Conservation (phyloP, 768 basidiomycete species). For the Boletus tomentosulus region DNA sequence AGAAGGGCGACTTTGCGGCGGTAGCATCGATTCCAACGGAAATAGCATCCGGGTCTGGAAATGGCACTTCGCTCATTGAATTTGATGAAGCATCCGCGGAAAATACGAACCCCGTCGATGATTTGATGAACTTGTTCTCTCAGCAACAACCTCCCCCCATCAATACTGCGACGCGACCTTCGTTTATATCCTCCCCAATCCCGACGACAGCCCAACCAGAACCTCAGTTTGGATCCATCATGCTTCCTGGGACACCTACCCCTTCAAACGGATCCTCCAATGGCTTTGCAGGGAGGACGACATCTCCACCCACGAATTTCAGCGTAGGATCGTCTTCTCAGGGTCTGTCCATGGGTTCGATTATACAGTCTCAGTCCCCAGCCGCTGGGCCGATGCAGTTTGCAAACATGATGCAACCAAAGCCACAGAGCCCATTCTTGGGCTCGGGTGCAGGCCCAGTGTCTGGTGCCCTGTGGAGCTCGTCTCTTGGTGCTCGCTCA, state of each 20-base stretch:
- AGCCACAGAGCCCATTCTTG: constrained; percentile 9
- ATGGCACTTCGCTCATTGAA: constrained; percentile 62
- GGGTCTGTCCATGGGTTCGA: constrained; percentile 2
- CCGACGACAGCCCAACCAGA: constrained; percentile 14
- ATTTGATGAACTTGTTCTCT: constrained; percentile 61
- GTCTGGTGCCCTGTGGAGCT: constrained; percentile 1
- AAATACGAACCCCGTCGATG: constrained; percentile 38
- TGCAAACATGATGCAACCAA: constrained; percentile 15
- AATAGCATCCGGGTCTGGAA: constrained; percentile 34
- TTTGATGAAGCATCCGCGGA: constrained; percentile 52
- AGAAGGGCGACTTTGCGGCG: constrained; percentile 81
- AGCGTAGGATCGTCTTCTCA: not conserved
- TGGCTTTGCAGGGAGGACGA: constrained; percentile 7
- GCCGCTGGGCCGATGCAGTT: constrained; percentile 8
- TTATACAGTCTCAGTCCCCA: not conserved
- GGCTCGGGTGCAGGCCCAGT: not conserved
- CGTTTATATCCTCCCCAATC: constrained; percentile 15
- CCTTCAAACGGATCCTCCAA: constrained; percentile 19
- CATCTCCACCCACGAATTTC: constrained; percentile 12
- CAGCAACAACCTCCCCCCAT: constrained; percentile 14
- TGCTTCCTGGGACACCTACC: constrained; percentile 40
- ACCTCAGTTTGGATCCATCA: constrained; percentile 36
- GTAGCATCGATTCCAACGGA: constrained; percentile 67
- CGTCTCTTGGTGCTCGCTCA: constrained; percentile 7
- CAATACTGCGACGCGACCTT: constrained; percentile 29